phyloP scores from a whole-genome alignment of 257 asterid species.

The Parsonsia alboflavescens region DNA sequence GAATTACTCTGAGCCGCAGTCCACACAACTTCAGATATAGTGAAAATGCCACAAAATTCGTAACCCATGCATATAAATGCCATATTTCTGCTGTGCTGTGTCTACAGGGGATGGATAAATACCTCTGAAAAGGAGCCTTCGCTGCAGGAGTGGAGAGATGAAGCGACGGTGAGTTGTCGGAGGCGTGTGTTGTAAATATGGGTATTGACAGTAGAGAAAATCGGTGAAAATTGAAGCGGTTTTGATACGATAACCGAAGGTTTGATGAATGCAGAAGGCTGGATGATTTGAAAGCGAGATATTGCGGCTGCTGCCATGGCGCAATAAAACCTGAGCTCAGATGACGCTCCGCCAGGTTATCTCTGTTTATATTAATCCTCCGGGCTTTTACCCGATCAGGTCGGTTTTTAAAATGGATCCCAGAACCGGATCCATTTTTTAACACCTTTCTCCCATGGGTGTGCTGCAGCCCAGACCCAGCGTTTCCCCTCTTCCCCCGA shows the following conservation, averaged over 20 bases:
- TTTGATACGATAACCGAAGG: constrained; percentile 32
- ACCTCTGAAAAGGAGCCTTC: constrained; percentile 35
- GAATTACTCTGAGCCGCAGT: constrained; percentile 41
- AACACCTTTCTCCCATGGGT: no score
- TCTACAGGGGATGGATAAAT: neutral
- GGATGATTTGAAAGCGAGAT: constrained; percentile 54
- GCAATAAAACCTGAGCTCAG: neutral
- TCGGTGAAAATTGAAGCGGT: constrained; percentile 23
- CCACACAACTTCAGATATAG: neutral
- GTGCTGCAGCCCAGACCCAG: no score
- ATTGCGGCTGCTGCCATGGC: constrained; percentile 32
- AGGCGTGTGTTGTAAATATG: constrained; percentile 21
- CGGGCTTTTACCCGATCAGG: no score
- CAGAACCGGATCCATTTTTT: no score
- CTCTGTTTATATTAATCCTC: constrained; percentile 2
- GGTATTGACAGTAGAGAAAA: constrained; percentile 20
- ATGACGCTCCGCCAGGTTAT: neutral
- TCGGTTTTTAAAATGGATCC: no score
- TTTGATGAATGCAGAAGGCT: constrained; percentile 36
- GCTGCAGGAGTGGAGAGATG: constrained; percentile 37
- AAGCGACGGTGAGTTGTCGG: constrained; percentile 41
- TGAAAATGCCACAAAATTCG: neutral
- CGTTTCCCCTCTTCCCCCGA: no score
- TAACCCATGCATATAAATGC: neutral
- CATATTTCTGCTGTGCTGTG: neutral